A percentile compares a stretch with the other conserved stretches of the same genome.
These are phyloP conservation scores for Flagelloscypha sp. DNA, from an alignment of 768 basidiomycete genomes.

Conservation along the genomic window DNA sequence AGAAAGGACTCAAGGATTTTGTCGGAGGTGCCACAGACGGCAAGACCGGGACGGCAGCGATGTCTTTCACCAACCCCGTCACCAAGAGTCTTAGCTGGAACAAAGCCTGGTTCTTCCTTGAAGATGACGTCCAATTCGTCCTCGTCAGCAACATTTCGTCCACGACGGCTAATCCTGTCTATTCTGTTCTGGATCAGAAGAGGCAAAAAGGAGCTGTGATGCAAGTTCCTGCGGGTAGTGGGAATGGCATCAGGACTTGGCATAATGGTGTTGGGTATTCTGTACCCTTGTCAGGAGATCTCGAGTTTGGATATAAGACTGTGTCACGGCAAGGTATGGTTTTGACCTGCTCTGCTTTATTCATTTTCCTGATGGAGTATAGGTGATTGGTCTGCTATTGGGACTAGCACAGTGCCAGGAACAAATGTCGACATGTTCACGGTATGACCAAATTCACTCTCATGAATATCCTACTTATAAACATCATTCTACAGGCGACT, in stretches of 20 bases:
- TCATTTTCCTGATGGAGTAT: slow-evolving; percentile 25
- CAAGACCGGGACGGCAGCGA: slow-evolving; percentile 44
- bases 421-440: slow-evolving; percentile 53
- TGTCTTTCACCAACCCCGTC: slow-evolving; percentile 60
- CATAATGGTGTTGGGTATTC: slow-evolving; percentile 60
- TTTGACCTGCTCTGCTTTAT: slow-evolving; percentile 26
- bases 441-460: slow-evolving; percentile 40
- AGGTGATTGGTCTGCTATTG: slow-evolving; percentile 56
- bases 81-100: slow-evolving; percentile 50
- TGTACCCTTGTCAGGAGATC: slow-evolving; percentile 23
- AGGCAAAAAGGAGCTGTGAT: slow-evolving; percentile 35
- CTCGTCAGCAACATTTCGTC: slow-evolving; percentile 47
- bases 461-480: no score
- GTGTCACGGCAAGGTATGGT: no score
- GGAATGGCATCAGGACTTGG: slow-evolving; percentile 32
- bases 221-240: slow-evolving; percentile 26
- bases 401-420: slow-evolving; percentile 52
- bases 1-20: slow-evolving; percentile 43
- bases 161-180: slow-evolving; percentile 36
- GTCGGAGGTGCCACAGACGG: slow-evolving; percentile 63
- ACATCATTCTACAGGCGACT: no score
- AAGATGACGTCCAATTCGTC: slow-evolving; percentile 53
- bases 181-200: slow-evolving; percentile 63
- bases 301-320: background rate
- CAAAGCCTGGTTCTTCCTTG: slow-evolving; percentile 70